Evolutionary conservation across 108 stramenopile genomes (phyloP).

Genomic region (Discostella pseudostelligera): DNA sequence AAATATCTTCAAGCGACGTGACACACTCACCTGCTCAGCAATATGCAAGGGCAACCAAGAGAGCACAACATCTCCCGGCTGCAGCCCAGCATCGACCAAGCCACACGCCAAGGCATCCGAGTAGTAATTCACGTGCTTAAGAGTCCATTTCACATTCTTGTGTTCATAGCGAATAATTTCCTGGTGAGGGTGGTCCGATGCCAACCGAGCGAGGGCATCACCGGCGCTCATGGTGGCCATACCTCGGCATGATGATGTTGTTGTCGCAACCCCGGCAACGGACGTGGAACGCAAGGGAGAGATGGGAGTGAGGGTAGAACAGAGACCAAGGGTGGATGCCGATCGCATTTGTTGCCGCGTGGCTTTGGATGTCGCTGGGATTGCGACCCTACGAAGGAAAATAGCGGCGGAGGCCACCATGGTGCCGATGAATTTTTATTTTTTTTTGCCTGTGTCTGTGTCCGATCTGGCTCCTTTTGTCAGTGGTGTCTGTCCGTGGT

Average conservation of each 20-base stretch:
- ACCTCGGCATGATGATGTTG: conserved; percentile 16
- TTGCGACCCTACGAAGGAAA: conserved; percentile 36
- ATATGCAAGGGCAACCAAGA: conserved; percentile 78
- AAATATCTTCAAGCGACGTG: no score
- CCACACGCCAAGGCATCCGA: conserved; percentile 82
- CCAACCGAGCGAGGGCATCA: conserved; percentile 50
- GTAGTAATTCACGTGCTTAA: conserved; percentile 75
- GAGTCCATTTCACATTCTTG: conserved; percentile 84
- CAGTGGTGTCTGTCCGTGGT: not conserved
- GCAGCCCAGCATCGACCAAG: conserved; percentile 74
- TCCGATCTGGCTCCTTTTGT: no score
- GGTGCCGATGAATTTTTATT: not conserved
- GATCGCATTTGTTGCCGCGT: conserved; percentile 17
- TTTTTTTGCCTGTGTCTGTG: not conserved
- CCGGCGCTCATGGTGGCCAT: conserved; percentile 51
- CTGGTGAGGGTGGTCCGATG: conserved; percentile 69
- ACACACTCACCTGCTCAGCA: conserved; percentile 79
- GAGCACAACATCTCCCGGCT: conserved; percentile 86
- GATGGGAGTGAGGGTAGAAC: conserved; percentile 14
- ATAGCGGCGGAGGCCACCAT: conserved; percentile 31
- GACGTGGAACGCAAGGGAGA: conserved; percentile 14
- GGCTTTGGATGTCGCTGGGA: conserved; percentile 34
- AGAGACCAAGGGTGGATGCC: conserved; percentile 20
- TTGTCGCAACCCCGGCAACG: conserved; percentile 16
- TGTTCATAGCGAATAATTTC: conserved; percentile 85